Base-by-base conservation (phyloP, 2,329 filamentous ascomycete species). In the Pseudocercospora fijiensis region DNA sequence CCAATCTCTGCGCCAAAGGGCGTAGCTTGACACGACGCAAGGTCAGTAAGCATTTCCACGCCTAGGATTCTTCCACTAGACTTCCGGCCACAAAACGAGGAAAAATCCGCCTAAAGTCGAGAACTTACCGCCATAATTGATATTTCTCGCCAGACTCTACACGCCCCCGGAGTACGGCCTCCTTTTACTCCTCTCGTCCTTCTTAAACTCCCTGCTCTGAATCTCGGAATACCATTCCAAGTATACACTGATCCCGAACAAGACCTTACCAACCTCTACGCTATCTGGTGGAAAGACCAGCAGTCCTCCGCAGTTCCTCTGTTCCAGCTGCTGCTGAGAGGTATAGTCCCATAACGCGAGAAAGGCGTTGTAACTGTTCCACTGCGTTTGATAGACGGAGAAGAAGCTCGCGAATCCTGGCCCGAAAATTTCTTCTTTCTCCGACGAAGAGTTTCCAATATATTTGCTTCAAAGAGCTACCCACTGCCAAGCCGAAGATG, bases 211-310 rank as follows among this genome's bases (percentile, higher is more conserved):
- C 58, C 70, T 71, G 20, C 71, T 67, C 57, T 73, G 71, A 9
- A 72, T 62, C 47, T 73, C 71, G 47, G 65, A 66, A 59, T 66
- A 71, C 71, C 67, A 71, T 43, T 73, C 71, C 24, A 64, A 58
- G 27, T 65, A 68, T 1, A 73, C 16, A 3, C 71, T 70, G 2
- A 69, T 18, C 6, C 60, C 33, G 61, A 70, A 73, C 13, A 70
- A 30, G 4, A 49, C 33, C 9, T 68, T 51, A 0, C 71, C 71
- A 20, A 69, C 20, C 16, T 62, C 47, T 0, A 72, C 18, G 8
- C 63, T 45, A n/a, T 49, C 43, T 0, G 69, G 58, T 1, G 53
- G 49, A 3, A 64, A 51, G 5, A 55, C 57, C 20, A 69, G 33
- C 28, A 69, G 58, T 8, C 61, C 51, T 10, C n/a, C 37, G 18